Evolutionary conservation across 1,284 basidiomycete genomes (phyloP), one percentile per base, ranked within the genome.

Genomic region (Chondrostereum purpureum): DNA sequence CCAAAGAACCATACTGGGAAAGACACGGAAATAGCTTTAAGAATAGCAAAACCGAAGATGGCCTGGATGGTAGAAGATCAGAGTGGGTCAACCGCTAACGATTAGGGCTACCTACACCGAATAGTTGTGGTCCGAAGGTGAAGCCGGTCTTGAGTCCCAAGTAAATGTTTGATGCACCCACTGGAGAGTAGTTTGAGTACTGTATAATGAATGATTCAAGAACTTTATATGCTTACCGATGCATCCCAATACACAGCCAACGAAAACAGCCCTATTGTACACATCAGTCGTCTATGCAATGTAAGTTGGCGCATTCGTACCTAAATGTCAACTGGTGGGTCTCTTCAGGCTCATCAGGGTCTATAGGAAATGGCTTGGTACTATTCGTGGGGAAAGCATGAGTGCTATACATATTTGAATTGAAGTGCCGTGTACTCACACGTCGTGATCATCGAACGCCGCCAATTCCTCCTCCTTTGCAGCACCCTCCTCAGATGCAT

Each of bases 141-240:
- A 81, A 78, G 23, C 81, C 80, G 1, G 80, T 82, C 67, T 85
- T 85, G 49, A 85, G 60, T 39, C 82, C 79, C 27, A 85, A 73
- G 59, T 85, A 83, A 49, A 84, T 73, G 58, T 81, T 83, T 47
- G 75, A 78, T 12, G 80, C 77, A 36, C 76, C 76, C 19, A 80
- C 72, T 59, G 59, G 42, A 21, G 48, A 24, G 46, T 37, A 1
- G 45, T 40, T 35, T 17, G 3, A 42, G 22, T 12, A n/a, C n/a
- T n/a, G 18, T 37, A 3, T 27, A 31, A 42, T 10, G 42, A 16
- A 19, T 45, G 51, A 31, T 49, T 41, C 56, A 54, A 14, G 16
- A 55, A 16, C 17, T 10, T 22, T 18, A 27, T 17, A 33, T 8
- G 17, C 59, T 58, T 57, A 61, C 73, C 72, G 50, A 84, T 54